Percentiles rank a stretch among this genome's conserved stretches.
These are phyloP conservation scores for Quercus wislizeni DNA, from an alignment of 306 rosid species.

Conservation along the genomic window DNA sequence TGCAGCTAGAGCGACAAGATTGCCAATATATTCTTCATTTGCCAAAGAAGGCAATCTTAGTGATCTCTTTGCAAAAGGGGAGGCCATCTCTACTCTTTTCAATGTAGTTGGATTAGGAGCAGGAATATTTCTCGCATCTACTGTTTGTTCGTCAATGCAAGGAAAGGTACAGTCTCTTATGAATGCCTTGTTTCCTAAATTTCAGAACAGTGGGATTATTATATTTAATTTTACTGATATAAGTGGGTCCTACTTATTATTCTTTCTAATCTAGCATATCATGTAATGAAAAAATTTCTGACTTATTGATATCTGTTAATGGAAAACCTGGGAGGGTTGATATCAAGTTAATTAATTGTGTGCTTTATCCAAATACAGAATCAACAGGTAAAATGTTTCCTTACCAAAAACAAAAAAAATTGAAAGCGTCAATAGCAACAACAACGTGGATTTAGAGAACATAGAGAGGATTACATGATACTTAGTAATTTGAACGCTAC, in stretches of 20 bases:
- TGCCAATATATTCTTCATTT: conserved; percentile 98
- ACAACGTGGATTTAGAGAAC: not conserved
- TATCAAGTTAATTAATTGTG: not conserved
- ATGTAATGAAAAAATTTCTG: not conserved
- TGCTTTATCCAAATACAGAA: not conserved
- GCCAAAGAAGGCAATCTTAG: conserved; percentile 99
- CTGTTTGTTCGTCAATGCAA: conserved; percentile 81
- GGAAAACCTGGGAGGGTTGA: conserved; percentile 5
- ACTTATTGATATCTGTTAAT: not conserved
- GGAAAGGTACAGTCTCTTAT: conserved; percentile 66
- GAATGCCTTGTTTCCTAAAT: not conserved
- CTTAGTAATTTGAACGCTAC: not conserved
- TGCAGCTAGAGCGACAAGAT: conserved; percentile 97
- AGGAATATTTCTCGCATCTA: conserved; percentile 92
- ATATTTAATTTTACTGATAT: not conserved
- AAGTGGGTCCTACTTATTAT: not conserved
- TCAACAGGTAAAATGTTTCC: not conserved
- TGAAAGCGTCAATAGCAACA: not conserved
- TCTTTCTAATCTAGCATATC: not conserved
- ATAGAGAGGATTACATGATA: not conserved
- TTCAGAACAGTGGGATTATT: not conserved
- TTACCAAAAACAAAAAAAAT: not conserved
- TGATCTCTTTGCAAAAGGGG: conserved; percentile 98
- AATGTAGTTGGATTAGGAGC: conserved; percentile 88
- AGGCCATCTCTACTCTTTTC: conserved; percentile 95